Base-by-base conservation (phyloP, 257 asterid genomes). In the Solanum acaule region DNA sequence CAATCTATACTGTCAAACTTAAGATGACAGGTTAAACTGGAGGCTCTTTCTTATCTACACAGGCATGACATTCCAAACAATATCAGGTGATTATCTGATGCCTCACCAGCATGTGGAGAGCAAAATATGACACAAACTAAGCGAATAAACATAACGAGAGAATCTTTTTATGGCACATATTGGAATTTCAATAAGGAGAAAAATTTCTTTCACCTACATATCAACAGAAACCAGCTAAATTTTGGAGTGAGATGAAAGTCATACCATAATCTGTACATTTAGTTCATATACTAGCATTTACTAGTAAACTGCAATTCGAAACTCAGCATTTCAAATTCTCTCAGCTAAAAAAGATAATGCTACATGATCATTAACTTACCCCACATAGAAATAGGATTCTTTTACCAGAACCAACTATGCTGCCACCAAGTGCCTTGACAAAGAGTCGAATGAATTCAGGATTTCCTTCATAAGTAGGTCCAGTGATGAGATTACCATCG, bases 401-500 rank as follows among this genome's bases (percentile, higher is more conserved):
- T 90, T 94, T 97, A 77, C 93, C 95, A 73, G 98, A 94, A 86
- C 98, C 99, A 83, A 93, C 91, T 81, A 96, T 93, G 90, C 89
- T 94, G 85, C 95, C 99, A 77, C 99, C 99, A 49, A 97, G 86
- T 68, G 98, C 98, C 92, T 94, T 95, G 91, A 97, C 73, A 81
- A 97, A 96, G 89, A 91, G 98, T 63, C 91, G 88, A 90, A 97
- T 97, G 89, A 92, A 95, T 92, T 97, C 99, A 10, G 99, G 97
- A 88, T 97, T 98, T 40, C 98, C 98, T 6, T 93, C 93, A 42
- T 96, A 97, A 34, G 98, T 94, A 67, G 95, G 93, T 85, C 93
- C 98, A 29, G 99, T 97, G 87, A 97, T 94, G 87, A 97, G 96
- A 91, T 94, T 94, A 68, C 94, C 98, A 81, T 97, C 99, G 77